A percentile compares a stretch with the other conserved stretches of the same genome.
phyloP scores from a whole-genome alignment of 768 basidiomycete species.

The Termitomyces sp. region DNA sequence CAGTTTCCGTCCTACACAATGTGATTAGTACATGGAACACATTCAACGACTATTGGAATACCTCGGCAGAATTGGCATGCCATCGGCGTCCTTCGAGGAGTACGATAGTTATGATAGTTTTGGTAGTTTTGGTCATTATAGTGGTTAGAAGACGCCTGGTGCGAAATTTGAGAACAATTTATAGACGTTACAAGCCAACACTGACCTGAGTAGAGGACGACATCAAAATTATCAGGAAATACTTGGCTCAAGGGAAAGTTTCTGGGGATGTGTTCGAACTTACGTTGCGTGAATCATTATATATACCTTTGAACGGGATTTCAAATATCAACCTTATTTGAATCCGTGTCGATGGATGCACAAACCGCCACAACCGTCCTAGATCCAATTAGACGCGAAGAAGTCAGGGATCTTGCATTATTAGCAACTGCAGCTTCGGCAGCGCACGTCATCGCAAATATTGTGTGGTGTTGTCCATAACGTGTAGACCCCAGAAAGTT shows the following conservation, averaged over 20 bases:
- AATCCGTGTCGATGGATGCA: not conserved
- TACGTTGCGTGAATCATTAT: not conserved
- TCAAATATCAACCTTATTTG: constrained; percentile 3
- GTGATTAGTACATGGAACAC: not conserved
- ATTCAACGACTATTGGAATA: constrained; percentile 17
- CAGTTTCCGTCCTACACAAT: constrained; percentile 51
- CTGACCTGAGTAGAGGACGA: constrained; percentile 11
- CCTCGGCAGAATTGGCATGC: constrained; percentile 74
- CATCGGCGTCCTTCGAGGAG: constrained; percentile 52
- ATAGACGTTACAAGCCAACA: not conserved
- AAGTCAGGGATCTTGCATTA: constrained; percentile 10
- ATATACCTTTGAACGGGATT: constrained; percentile 4
- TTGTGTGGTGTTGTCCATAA: constrained; percentile 2
- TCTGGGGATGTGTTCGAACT: not conserved
- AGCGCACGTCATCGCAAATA: constrained; percentile 1
- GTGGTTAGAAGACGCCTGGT: not conserved
- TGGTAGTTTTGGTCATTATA: constrained; percentile 5
- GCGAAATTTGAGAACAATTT: not conserved
- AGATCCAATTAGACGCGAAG: constrained; percentile 6
- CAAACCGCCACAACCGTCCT: constrained; percentile 9
- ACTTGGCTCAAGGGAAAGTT: not conserved
- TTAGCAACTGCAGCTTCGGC: not conserved
- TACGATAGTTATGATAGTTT: constrained; percentile 8
- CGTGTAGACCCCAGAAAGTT: constrained; percentile 8
- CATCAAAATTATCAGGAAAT: constrained; percentile 4